phyloP scores from a whole-genome alignment of 1,284 basidiomycete species.

The Sanguinoderma infundibulare region DNA sequence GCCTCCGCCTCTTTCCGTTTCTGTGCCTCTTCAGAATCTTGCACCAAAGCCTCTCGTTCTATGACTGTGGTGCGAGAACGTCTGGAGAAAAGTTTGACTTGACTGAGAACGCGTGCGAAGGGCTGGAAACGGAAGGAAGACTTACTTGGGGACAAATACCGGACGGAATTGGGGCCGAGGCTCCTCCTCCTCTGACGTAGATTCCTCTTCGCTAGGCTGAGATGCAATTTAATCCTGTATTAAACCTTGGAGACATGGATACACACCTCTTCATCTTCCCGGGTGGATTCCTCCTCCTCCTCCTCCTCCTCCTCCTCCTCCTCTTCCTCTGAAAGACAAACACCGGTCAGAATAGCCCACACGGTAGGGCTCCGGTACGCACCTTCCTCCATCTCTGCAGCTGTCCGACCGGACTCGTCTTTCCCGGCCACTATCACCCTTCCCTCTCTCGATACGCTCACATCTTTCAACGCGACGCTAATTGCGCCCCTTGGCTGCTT shows the following conservation, averaged over 20 bases:
- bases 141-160: slow-evolving; percentile 90
- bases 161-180: slow-evolving; percentile 78
- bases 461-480: slow-evolving; percentile 74
- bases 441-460: slow-evolving; percentile 77
- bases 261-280: slow-evolving; percentile 54
- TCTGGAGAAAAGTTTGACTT: slow-evolving; percentile 45
- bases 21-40: slow-evolving; percentile 72
- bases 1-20: slow-evolving; percentile 67
- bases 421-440: slow-evolving; percentile 77
- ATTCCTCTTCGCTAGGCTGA: slow-evolving; percentile 80
- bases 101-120: not conserved
- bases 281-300: slow-evolving; percentile 50
- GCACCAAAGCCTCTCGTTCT: slow-evolving; percentile 64
- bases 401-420: slow-evolving; percentile 74
- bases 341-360: not conserved
- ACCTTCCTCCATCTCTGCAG: slow-evolving; percentile 50
- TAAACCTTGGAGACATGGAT: slow-evolving; percentile 13
- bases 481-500: slow-evolving; percentile 53
- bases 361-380: slow-evolving; percentile 23
- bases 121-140: slow-evolving; percentile 15
- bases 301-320: slow-evolving; percentile 29
- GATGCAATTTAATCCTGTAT: not conserved
- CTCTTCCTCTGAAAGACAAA: not conserved
- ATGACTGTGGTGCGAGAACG: slow-evolving; percentile 72
- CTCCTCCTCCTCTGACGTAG: slow-evolving; percentile 66